These are phyloP conservation scores for Calamus simplicifolius DNA, from an alignment of 176 grass and related monocot genomes.

Conservation along the genomic window DNA sequence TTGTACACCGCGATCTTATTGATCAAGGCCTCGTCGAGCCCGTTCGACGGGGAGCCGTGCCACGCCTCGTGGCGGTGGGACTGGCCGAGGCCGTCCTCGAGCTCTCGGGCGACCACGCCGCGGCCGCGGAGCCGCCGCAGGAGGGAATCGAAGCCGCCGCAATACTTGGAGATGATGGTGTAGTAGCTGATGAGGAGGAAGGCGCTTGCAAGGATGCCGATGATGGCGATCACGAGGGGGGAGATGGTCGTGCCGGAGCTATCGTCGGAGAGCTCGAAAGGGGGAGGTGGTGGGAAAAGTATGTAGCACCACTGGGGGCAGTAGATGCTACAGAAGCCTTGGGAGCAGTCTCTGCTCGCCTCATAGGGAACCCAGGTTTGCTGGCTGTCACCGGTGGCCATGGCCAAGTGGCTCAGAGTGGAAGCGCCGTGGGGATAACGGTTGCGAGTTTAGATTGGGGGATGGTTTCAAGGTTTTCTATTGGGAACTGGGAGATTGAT, in stretches of 20 bases:
- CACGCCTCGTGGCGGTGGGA: conserved; percentile 26
- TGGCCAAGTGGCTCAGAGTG: not conserved
- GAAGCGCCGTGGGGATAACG: too few relatives aligned
- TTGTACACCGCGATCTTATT: conserved; percentile 73
- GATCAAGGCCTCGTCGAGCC: conserved; percentile 71
- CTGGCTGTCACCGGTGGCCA: conserved; percentile 27
- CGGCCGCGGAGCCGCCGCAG: conserved; percentile 2
- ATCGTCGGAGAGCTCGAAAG: conserved; percentile 52
- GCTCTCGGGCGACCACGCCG: not conserved
- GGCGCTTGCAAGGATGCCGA: conserved; percentile 75
- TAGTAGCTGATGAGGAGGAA: conserved; percentile 94
- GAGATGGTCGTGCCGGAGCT: conserved; percentile 56
- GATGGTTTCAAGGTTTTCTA: too few relatives aligned
- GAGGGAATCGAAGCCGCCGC: conserved; percentile 56
- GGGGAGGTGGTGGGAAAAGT: conserved; percentile 77
- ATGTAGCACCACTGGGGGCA: conserved; percentile 99
- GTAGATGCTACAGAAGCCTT: conserved; percentile 89
- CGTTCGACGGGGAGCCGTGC: conserved; percentile 36
- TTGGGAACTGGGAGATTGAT: too few relatives aligned
- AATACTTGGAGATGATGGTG: conserved; percentile 84
- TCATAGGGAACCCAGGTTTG: conserved; percentile 76
- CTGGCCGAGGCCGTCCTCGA: not conserved
- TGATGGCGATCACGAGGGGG: conserved; percentile 95
- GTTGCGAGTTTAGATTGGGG: too few relatives aligned
- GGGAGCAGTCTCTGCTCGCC: conserved; percentile 70